Base-by-base conservation (phyloP, 129 eudicot genomes). In the Flaveria linearis region DNA sequence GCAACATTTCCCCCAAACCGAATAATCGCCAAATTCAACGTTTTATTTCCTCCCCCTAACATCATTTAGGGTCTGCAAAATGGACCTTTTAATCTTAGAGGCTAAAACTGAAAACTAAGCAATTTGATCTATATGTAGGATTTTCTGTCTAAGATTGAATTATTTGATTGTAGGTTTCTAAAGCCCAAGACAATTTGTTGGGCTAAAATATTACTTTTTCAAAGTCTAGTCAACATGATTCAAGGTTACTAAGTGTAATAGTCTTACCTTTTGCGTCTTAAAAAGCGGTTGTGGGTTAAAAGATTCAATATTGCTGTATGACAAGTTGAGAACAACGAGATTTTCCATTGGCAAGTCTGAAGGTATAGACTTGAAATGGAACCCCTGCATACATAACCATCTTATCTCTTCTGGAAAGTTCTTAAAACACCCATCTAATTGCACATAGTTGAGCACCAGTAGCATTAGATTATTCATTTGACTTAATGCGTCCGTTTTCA, bases 301-400 rank as follows among this genome's bases (percentile, higher is more conserved):
- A 17, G 53, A 76, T 39, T 50, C 20, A 3, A 76, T 5, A 7
- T 47, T 55, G 62, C 81, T 76, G 39, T 52, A 16, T 8, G 68
- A 72, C 68, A 81, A 5, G 47, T 81, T 80, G 49, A 81, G 74
- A 68, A 62, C 73, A 47, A 81, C 80, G 0, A 75, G 13, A 36
- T 69, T 68, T 10, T 49, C 47, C 80, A 81, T 42, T 6, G 39
- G 68, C 17, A 81, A 69, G 12, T 69, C 50, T 33, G 57, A 12
- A 28, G 80, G 77, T 22, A 78, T 47, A 78, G 10, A 71, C 7
- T 64, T 5, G 17, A 45, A 78, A 33, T 72, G 77, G 57, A 81
- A 81, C 25, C 36, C 53, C n/a, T 76, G 74, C 81, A 68, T 69
- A 12, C 60, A 70, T 47, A 76, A 28, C 85, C 85, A 81, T 70